Evolutionary conservation across 768 basidiomycete species (phyloP), one percentile per base, ranked within the genome.

Genomic region (Pisolithus marmoratus): DNA sequence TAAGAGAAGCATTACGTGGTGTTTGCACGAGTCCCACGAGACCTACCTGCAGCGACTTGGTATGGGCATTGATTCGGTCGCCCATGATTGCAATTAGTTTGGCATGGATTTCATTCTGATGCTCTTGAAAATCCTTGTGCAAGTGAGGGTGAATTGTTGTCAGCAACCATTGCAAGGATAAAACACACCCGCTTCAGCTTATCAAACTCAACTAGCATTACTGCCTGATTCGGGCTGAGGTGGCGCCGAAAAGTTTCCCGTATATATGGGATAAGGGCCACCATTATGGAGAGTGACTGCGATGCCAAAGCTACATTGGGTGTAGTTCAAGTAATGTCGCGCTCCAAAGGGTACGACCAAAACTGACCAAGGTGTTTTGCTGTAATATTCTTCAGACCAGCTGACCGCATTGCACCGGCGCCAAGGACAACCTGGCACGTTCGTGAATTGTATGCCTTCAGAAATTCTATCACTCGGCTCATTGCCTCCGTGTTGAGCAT

Each of bases 81-180:
- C 93, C 87, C 96, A 99, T 99, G 71, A 98, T 99, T 40, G 92
- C 90, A 54, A 99, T 87, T 50, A 99, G 77, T 73, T 99, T 99
- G 48, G 91, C 82, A 68, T 98, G 95, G 49, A 99, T 98, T 74
- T 98, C 96, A 63, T 95, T 90, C 70, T 99, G 96, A 70, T 99
- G 96, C 68, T 98, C 96, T 77, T 98, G 95, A 63, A 89, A 98
- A 69, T 98, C 96, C 87, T 94, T 63, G 51, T 42, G 9, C 31
- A 40, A 11, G 41, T 15, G 22, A 22, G 11, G 11, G 38, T 36
- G 22, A 20, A 20, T 36, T 20, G 20, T 61, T 40, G 46, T 23
- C 23, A 45, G 50, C 23, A 40, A 46, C 20, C 15, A 41, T 15
- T 24, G 36, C 49, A 38, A 46, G 37, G 17, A 31, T 48, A 37